Evolutionary conservation across 2,329 filamentous ascomycete species (phyloP), one percentile per base, ranked within the genome.

Genomic region (Aspergillus brasiliensis): DNA sequence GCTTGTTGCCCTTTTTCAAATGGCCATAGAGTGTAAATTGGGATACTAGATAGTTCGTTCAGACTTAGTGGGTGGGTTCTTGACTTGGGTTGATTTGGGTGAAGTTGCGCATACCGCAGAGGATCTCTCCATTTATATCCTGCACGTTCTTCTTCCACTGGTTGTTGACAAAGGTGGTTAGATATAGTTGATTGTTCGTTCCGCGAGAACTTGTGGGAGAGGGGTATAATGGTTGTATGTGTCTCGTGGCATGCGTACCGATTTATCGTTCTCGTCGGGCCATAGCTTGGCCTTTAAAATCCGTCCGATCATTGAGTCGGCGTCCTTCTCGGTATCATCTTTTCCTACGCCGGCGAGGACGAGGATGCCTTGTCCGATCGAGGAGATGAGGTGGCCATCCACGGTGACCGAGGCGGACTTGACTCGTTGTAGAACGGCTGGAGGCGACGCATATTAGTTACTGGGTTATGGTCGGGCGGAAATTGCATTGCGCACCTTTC

Each of bases 351-450:
- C 95, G 21, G 94, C 94, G 73, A 99, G 90, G 31, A 98, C 92
- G 6, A 99, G 83, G 46, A 99, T 80, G 28, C 95, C 95, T 77
- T 89, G 91, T 61, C 92, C 91, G 70, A 99, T 98, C 3, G 90
- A 91, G 1, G 95, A 98, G 48, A 99, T 86, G 28, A 97, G 80
- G 73, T 96, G 84, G 72, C 91, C 90, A 73, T 99, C 93, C 55
- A 99, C 94, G 1, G 92, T 95, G 69, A 99, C 95, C 7, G 94
- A 97, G 62, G 94, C 94, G 46, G 93, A 98, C 62, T 97, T 87
- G 54, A 99, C 95, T 66, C 95, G 87, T 78, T 99, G 95, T 56
- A 98, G 81, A 61, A 99, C 91, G 56, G 92, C 95, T 97, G 71
- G 71, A 23, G 27, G 5, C 17, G 11, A 13, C 5, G 25, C n/a